phyloP scores from a whole-genome alignment of 176 grass and related monocot species.

The Pontederia crassipes region DNA sequence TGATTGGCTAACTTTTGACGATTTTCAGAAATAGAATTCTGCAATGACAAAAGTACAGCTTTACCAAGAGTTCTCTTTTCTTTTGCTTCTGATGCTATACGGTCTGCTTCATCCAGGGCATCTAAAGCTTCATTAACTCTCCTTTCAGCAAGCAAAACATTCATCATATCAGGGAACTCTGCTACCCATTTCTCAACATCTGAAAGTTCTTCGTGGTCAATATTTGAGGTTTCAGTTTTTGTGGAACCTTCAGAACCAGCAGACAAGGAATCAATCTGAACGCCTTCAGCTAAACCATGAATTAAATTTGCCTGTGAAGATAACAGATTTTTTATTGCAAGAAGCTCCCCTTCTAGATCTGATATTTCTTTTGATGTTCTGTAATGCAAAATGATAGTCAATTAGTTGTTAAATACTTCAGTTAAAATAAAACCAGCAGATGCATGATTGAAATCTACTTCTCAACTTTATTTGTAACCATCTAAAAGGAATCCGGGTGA shows the following conservation, averaged over 20 bases:
- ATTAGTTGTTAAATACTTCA: not conserved
- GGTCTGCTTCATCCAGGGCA: constrained; percentile 79
- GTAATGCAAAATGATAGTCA: not conserved
- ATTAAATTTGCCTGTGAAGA: constrained; percentile 75
- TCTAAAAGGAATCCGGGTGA: too few relatives aligned
- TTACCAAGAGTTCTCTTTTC: constrained; percentile 34
- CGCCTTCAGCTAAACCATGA: constrained; percentile 74
- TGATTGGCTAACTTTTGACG: constrained; percentile 82
- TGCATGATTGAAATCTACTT: too few relatives aligned
- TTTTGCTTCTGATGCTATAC: constrained; percentile 42
- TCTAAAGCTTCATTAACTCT: constrained; percentile 93
- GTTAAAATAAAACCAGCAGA: not conserved
- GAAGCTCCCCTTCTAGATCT: constrained; percentile 86
- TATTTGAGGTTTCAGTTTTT: constrained; percentile 39
- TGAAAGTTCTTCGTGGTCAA: constrained; percentile 65
- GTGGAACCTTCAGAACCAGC: constrained; percentile 35
- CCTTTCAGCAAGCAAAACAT: constrained; percentile 79
- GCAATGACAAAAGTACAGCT: constrained; percentile 46
- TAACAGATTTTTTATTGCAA: constrained; percentile 83
- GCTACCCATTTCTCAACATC: constrained; percentile 77
- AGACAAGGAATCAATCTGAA: constrained; percentile 62
- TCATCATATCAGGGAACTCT: constrained; percentile 80
- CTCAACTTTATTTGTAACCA: too few relatives aligned
- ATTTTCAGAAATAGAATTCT: constrained; percentile 47
- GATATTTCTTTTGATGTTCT: constrained; percentile 99